These are phyloP conservation scores for Cyclotella cryptica DNA, from an alignment of 108 stramenopile species.

Conservation along the genomic window DNA sequence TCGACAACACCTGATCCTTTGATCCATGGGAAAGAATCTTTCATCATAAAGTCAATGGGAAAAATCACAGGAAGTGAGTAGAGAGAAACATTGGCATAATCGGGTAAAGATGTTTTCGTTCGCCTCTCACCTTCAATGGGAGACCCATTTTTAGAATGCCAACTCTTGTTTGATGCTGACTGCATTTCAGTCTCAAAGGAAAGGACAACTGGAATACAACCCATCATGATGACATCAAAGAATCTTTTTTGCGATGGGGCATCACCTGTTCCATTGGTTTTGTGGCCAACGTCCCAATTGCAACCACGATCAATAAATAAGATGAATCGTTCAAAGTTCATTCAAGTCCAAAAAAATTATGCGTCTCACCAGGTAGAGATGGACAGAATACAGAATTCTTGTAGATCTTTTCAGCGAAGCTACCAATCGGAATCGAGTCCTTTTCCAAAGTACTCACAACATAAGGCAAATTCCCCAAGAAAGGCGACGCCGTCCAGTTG, in stretches of 20 bases:
- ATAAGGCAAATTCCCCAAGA: constrained; percentile 45
- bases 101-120: no score
- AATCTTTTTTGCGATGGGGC: constrained; percentile 55
- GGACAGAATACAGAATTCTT: constrained; percentile 57
- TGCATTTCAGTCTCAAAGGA: constrained; percentile 16
- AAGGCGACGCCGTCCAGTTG: constrained; percentile 21
- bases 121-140: no score
- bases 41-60: no score
- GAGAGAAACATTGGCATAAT: no score
- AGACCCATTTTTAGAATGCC: constrained; percentile 8
- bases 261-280: no score
- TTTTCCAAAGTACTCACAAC: constrained; percentile 9
- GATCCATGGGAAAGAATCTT: constrained; percentile 15
- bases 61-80: no score
- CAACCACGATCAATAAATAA: no score
- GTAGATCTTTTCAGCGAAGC: constrained; percentile 29
- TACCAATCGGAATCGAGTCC: not conserved
- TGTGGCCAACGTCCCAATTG: no score
- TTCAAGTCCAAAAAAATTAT: no score
- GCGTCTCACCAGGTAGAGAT: constrained; percentile 26
- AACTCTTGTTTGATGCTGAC: not conserved
- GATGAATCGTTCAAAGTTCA: no score
- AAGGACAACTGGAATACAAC: constrained; percentile 61
- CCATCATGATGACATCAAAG: constrained; percentile 59
- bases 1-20: constrained; percentile 1